Evolutionary conservation across 2,329 filamentous ascomycete genomes (phyloP).

Genomic region (Lachnellula hyalina): DNA sequence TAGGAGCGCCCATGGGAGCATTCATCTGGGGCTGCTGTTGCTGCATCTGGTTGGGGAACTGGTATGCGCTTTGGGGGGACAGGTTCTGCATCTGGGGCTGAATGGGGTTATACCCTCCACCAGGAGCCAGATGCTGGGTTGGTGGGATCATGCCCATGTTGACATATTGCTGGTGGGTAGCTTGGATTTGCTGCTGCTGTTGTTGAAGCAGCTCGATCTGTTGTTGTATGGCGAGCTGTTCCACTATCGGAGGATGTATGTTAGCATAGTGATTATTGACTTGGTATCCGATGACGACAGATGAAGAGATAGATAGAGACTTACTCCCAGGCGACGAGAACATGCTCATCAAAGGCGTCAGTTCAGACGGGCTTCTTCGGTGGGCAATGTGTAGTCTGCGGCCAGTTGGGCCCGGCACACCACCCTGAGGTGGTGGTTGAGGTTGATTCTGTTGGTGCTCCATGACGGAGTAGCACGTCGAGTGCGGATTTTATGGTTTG

Average conservation of each 20-base stretch:
- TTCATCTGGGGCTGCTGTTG: constrained; percentile 69
- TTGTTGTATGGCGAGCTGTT: constrained; percentile 95
- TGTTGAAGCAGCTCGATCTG: constrained; percentile 97
- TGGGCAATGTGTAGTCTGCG: constrained; percentile 96
- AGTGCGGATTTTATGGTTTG: constrained; percentile 34
- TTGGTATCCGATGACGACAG: constrained; percentile 24
- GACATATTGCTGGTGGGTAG: constrained; percentile 94
- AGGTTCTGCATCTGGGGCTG: constrained; percentile 74
- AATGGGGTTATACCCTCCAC: constrained; percentile 64
- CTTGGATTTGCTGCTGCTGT: constrained; percentile 96
- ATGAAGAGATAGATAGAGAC: constrained; percentile 30
- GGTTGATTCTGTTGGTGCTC: constrained; percentile 52
- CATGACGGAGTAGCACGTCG: constrained; percentile 43
- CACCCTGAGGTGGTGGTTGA: constrained; percentile 43
- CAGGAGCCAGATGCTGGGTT: constrained; percentile 71
- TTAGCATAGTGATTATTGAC: constrained; percentile 13
- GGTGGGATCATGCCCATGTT: constrained; percentile 94
- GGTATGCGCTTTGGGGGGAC: constrained; percentile 75
- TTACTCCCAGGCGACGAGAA: constrained; percentile 56
- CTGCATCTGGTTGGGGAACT: constrained; percentile 77
- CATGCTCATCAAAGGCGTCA: constrained; percentile 97
- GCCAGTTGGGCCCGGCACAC: constrained; percentile 68
- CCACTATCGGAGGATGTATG: constrained; percentile 54
- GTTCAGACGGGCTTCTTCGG: constrained; percentile 91
- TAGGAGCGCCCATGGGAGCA: constrained; percentile 68